Base-by-base conservation (phyloP, 2,329 filamentous ascomycete species). In the Talaromyces sp. region DNA sequence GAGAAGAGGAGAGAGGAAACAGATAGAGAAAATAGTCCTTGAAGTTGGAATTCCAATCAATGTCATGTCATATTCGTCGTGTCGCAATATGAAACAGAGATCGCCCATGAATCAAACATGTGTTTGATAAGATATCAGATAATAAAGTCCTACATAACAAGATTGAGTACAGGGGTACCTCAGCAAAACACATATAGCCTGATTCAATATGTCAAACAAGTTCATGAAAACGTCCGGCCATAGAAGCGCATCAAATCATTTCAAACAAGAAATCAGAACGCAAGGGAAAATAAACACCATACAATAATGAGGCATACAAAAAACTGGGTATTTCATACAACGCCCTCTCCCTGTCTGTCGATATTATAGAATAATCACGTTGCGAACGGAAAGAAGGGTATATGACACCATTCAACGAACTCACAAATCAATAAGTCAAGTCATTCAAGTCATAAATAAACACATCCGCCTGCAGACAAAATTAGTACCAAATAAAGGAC, bases 1-100 rank as follows among this genome's bases (percentile, higher is more conserved):
- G 77, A 80, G 35, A 62, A 54, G 16, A 62, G 60, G 5, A 58
- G 63, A 35, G 57, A 65, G 27, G 33, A 43, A 27, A 56, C 59
- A 50, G 59, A 62, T 43, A 41, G 9, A 13, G n/a, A 31, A n/a
- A n/a, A n/a, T 6, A 6, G 11, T 33, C 0, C 4, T 9, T 27
- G 7, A 13, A 43, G 24, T 1, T 3, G 33, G 5, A 22, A 11
- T n/a, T 14, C 2, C 3, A 13, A 16, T 56, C 19, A 56, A 24
- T 8, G 16, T 39, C 31, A 39, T 56, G 39, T 22, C 13, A 16
- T 31, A 6, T 31, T 31, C 5, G 7, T 37, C 31, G 7, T 56
- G 33, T 56, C 33, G 10, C 31, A 35, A 37, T 7, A 56, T 56
- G 52, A 37, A 54, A 56, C 33, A 37, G 11, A 37, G 37, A 13